These are phyloP conservation scores for Emiliania huxleyi DNA, from an alignment of 78 protist genomes.

Conservation along the genomic window DNA sequence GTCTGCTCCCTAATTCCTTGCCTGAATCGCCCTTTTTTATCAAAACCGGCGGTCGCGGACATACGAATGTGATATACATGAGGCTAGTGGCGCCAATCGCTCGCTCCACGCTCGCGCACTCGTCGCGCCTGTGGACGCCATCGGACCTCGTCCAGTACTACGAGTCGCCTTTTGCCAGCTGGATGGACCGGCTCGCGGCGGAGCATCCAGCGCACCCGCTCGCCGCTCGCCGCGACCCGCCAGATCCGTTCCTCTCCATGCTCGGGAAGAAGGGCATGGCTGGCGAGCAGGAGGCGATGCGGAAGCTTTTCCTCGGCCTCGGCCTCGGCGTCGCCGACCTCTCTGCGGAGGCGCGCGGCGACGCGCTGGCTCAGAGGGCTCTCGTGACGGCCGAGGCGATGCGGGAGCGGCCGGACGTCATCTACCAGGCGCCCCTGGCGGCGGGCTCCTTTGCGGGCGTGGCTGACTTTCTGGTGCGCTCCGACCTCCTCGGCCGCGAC, in stretches of 20 bases:
- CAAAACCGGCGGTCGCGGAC: no score
- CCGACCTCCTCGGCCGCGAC: background rate
- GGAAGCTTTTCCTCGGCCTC: background rate
- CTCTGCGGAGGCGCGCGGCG: background rate
- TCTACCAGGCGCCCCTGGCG: background rate
- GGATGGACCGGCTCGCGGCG: background rate
- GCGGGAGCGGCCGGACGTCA: background rate
- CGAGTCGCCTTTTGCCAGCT: background rate
- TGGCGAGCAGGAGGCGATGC: background rate
- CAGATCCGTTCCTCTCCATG: background rate
- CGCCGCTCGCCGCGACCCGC: background rate
- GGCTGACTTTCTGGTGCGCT: background rate
- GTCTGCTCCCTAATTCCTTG: no score
- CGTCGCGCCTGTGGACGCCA: background rate
- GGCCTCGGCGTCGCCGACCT: background rate
- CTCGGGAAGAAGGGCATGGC: background rate
- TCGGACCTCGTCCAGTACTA: background rate
- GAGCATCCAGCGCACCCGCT: background rate
- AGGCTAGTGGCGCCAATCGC: no score
- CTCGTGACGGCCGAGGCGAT: background rate
- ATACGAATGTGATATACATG: no score
- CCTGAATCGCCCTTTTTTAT: no score
- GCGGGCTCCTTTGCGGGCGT: background rate
- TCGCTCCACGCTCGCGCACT: no score
- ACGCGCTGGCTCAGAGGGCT: background rate